Evolutionary conservation across 257 asterid genomes (phyloP).

Genomic region (Coffea canephora): DNA sequence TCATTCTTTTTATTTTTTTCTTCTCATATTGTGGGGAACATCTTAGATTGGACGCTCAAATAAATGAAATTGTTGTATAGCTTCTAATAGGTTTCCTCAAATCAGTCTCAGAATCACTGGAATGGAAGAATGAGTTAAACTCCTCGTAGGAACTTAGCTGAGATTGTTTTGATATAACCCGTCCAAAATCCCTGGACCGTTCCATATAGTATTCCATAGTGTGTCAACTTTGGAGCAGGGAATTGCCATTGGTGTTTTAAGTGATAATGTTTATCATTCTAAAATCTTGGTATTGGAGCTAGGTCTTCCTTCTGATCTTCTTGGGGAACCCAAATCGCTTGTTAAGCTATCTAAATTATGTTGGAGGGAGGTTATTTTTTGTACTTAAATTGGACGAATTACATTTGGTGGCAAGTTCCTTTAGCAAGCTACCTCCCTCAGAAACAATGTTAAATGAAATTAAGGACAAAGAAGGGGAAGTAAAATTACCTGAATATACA

Average conservation of each 20-base stretch:
- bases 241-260: neutral
- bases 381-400: too few relatives aligned
- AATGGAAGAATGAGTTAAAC: neutral
- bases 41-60: neutral
- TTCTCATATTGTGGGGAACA: neutral
- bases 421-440: too few relatives aligned
- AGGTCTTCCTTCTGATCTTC: too few relatives aligned
- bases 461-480: neutral
- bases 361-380: too few relatives aligned
- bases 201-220: neutral
- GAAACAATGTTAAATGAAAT: too few relatives aligned
- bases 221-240: neutral
- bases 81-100: neutral
- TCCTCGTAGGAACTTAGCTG: neutral
- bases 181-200: neutral
- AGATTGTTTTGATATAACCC: neutral
- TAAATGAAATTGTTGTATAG: neutral
- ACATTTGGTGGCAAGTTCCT: too few relatives aligned
- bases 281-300: neutral
- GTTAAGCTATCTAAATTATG: too few relatives aligned
- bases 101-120: neutral
- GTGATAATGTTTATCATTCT: neutral
- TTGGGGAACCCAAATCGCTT: too few relatives aligned
- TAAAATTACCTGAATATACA: neutral
- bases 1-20: slow-evolving; percentile 1